phyloP scores from a whole-genome alignment of 116 monocot species.

The Trichopus zeylanicus region DNA sequence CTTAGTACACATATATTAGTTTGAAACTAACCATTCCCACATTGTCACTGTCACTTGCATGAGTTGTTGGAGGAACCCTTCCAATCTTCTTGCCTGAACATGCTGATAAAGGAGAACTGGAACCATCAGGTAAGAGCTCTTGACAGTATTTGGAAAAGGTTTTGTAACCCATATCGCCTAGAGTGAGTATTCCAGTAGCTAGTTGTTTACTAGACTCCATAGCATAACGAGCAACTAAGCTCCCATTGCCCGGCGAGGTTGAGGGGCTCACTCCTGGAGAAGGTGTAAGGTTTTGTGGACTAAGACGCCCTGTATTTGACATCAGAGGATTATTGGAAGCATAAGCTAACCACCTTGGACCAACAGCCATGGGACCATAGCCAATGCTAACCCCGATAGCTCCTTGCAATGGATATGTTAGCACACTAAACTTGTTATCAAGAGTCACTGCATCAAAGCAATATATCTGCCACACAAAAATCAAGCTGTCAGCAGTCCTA shows the following conservation, averaged over 20 bases:
- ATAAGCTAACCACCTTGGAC: slow-evolving; percentile 95
- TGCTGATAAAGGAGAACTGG: slow-evolving; percentile 66
- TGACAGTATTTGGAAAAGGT: slow-evolving; percentile 90
- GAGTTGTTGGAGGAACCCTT: slow-evolving; percentile 31
- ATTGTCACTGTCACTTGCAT: slow-evolving; percentile 66
- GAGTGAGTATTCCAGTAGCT: slow-evolving; percentile 84
- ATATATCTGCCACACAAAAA: slow-evolving; percentile 60
- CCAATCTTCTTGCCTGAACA: slow-evolving; percentile 61
- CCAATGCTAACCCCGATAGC: slow-evolving; percentile 64
- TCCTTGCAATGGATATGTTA: slow-evolving; percentile 90
- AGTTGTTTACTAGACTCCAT: slow-evolving; percentile 98
- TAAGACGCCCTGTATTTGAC: slow-evolving; percentile 74
- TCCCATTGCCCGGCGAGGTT: slow-evolving; percentile 85
- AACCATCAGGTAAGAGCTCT: slow-evolving; percentile 83
- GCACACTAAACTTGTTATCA: slow-evolving; percentile 92
- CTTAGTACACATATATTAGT: not conserved
- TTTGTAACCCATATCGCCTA: slow-evolving; percentile 96
- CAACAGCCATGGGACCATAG: slow-evolving; percentile 94
- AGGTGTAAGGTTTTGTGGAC: slow-evolving; percentile 91
- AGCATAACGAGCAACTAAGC: slow-evolving; percentile 92
- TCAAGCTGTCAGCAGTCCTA: slow-evolving; percentile 3
- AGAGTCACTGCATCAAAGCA: slow-evolving; percentile 95
- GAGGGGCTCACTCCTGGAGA: slow-evolving; percentile 95
- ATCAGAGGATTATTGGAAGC: slow-evolving; percentile 77
- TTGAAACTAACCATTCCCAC: slow-evolving; percentile 77